These are phyloP conservation scores for Chondrostereum purpureum DNA, from an alignment of 1,284 basidiomycete species.

Conservation along the genomic window DNA sequence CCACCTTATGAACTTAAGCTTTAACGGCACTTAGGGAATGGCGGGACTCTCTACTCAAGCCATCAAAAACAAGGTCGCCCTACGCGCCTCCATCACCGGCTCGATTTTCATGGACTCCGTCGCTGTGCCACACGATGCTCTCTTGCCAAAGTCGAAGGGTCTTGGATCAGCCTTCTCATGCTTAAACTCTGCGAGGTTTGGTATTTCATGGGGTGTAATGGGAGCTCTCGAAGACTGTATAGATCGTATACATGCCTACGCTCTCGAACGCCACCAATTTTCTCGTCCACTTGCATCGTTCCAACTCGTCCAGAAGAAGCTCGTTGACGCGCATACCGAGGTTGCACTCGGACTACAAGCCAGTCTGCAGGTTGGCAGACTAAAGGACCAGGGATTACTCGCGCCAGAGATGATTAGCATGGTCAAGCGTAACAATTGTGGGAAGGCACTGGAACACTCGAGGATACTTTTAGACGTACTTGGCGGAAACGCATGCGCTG, in stretches of 20 bases:
- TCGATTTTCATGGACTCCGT: constrained; percentile 93
- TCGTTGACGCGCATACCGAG: constrained; percentile 89
- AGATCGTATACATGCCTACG: constrained; percentile 73
- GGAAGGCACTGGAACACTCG: constrained; percentile 81
- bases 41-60: constrained; percentile 82
- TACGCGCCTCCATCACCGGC: constrained; percentile 87
- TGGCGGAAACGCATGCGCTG: constrained; percentile 85
- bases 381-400: constrained; percentile 79
- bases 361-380: constrained; percentile 77
- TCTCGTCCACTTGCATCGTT: constrained; percentile 86
- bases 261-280: constrained; percentile 89
- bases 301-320: constrained; percentile 95
- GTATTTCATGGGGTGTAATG: constrained; percentile 93
- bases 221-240: constrained; percentile 94
- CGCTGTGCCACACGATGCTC: constrained; percentile 57
- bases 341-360: constrained; percentile 79
- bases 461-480: constrained; percentile 81
- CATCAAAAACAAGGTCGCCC: constrained; percentile 91
- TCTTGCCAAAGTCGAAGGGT: constrained; percentile 73
- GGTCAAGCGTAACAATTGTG: constrained; percentile 95
- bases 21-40: constrained; percentile 55
- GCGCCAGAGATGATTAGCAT: constrained; percentile 93
- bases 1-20: background rate
- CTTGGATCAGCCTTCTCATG: constrained; percentile 86
- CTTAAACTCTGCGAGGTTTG: constrained; percentile 83